Percentiles rank a stretch among this genome's conserved stretches.
Conservation (phyloP, 73 alveolate species). For the Symbiodinium natans region DNA sequence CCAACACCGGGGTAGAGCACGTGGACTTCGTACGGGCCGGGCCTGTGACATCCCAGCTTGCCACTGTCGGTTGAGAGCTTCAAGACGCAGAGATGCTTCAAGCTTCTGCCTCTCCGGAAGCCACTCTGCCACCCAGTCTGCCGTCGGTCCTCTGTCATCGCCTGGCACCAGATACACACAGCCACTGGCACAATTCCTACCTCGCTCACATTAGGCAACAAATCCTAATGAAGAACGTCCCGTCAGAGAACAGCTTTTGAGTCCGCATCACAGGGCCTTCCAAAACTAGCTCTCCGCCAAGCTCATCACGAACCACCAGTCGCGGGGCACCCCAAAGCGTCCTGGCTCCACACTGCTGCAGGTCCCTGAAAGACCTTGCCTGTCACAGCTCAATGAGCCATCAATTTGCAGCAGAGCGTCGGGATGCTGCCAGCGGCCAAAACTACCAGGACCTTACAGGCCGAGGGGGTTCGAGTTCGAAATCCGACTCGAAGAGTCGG, state of each 20-base stretch:
- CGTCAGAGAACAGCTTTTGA: background rate
- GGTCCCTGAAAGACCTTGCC: too few relatives aligned
- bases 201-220: background rate
- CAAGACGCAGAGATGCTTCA: too few relatives aligned
- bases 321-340: constrained; percentile 42
- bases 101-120: constrained; percentile 76
- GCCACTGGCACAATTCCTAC: background rate
- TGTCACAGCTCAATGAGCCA: too few relatives aligned
- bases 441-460: constrained; percentile 30
- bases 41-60: background rate
- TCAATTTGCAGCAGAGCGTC: background rate
- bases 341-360: too few relatives aligned
- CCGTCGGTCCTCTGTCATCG: constrained; percentile 55
- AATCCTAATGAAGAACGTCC: background rate
- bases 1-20: constrained; percentile 17
- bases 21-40: background rate
- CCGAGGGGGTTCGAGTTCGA: too few relatives aligned
- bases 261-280: constrained; percentile 8
- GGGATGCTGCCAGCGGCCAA: constrained; percentile 67
- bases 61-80: too few relatives aligned
- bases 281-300: background rate
- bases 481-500: too few relatives aligned
- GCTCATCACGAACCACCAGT: constrained; percentile 60
- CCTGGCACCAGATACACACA: constrained; percentile 6
- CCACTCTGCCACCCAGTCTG: constrained; percentile 92